Base-by-base conservation (phyloP, 331 rosid species). In the Pyrus hybrid region DNA sequence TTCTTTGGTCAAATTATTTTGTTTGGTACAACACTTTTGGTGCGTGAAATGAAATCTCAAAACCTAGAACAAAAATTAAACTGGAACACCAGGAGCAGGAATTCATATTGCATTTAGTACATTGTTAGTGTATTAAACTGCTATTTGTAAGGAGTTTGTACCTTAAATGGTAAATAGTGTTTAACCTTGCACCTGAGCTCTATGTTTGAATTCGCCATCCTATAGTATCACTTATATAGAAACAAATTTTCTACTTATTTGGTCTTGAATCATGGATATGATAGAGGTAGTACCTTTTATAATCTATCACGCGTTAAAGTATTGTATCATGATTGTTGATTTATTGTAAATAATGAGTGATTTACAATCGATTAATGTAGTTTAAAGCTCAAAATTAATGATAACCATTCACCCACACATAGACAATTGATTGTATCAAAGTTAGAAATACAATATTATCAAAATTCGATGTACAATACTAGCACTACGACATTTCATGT, bases 261-360 rank as follows among this genome's bases (percentile, higher is more conserved):
- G 14, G 9, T 6, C 9, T 17, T 49, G 56, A 49, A 16, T 49
- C 8, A 49, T 6, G 9, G 0, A 49, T 17, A 6, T 49, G 1
- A 17, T 49, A 17, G 9, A 16, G 8, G 0, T 49, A 5, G 1
- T 49, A 49, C n/a, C 1, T 49, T 5, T 49, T 49, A 49, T 49
- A 3, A 9, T 0, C 4, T 17, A 3, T 49, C 1, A 49, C 1
- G 0, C 1, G 4, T 17, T 49, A 0, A 4, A 2, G n/a, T n/a
- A n/a, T n/a, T 17, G 9, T 49, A 17, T 16, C 0, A 1, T 49
- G 3, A 17, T 16, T 0, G n/a, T 49, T 49, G 9, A 17, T 49
- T 49, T 49, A 49, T 3, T 10, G 14, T 3, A 11, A 0, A 11
- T 11, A 1, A 11, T 41, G 5, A 3, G 5, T 41, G 5, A 41